Percentiles rank a stretch among this genome's conserved stretches.
Conservation (phyloP, 768 basidiomycete species). For the Coprinopsis marcescibilis region DNA sequence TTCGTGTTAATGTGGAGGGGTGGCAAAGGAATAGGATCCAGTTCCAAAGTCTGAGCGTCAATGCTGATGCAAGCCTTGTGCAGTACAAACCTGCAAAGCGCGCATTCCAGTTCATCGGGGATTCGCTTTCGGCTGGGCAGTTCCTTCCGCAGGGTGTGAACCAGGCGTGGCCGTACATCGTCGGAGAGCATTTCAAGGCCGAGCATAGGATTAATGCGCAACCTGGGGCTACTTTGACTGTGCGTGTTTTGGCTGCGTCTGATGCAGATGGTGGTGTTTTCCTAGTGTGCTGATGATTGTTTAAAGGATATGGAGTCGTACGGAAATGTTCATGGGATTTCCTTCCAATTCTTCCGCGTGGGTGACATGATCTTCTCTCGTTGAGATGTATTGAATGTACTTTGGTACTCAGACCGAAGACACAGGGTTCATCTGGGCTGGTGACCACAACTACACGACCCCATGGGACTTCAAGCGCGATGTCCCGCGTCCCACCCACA, state of each 20-base stretch:
- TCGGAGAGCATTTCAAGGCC: constrained; percentile 44
- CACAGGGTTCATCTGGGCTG: constrained; percentile 46
- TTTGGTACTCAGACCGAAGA: constrained; percentile 42
- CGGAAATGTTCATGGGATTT: constrained; percentile 48
- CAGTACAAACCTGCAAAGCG: constrained; percentile 41
- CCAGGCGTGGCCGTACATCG: constrained; percentile 53
- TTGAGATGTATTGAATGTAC: neutral
- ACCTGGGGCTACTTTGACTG: constrained; percentile 46
- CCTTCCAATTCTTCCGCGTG: constrained; percentile 46
- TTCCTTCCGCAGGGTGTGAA: constrained; percentile 47
- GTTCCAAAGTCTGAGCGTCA: neutral
- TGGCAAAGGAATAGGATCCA: constrained; percentile 55
- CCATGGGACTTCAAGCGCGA: constrained; percentile 51
- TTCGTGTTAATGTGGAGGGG: constrained; percentile 47
- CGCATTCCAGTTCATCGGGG: constrained; percentile 52
- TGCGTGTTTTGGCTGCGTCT: constrained; percentile 17
- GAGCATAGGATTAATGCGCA: constrained; percentile 49
- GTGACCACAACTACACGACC: constrained; percentile 56
- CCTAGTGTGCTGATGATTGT: neutral
- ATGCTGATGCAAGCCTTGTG: constrained; percentile 33
- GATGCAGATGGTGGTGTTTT: no score
- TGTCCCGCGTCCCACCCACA: constrained; percentile 39
- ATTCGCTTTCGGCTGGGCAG: constrained; percentile 54
- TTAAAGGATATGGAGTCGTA: constrained; percentile 45
- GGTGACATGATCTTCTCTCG: constrained; percentile 1